Base-by-base conservation (phyloP, 768 basidiomycete species). In the Leccinum subtestaceum region DNA sequence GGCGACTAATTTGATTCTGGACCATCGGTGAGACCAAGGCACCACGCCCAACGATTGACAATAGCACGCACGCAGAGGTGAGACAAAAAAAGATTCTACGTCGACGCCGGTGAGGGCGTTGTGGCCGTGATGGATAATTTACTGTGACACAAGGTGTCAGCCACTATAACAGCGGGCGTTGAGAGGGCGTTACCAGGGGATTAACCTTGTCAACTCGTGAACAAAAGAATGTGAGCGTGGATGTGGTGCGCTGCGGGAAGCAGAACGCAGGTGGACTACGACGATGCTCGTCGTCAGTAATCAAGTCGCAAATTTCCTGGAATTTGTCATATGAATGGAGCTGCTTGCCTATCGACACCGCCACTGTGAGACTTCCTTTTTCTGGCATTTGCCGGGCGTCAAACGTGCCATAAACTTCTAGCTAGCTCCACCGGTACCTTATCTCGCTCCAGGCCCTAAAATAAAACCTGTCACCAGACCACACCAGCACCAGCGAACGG, bases 311-410 rank as follows among this genome's bases (percentile, higher is more conserved):
- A 67, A 64, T 67, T 64, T 64, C 32, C 43, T 3, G 17, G 34
- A 25, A 67, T 67, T 67, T 69, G 67, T 69, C 62, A 63, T 68
- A 61, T 34, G 47, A 58, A 48, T 66, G 60, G 67, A 47, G 62
- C 57, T 7, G 25, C 29, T 51, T 31, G 11, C 38, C 32, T 67
- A 67, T 67, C 58, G 3, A 25, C 66, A 67, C 56, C 51, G 66
- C 66, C 67, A 69, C 61, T 19, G 2, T 9, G 60, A 59, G 60
- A 68, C 58, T 56, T 62, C 36, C 65, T 66, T 65, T 65, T 65
- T 31, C 27, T 1, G 54, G 53, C 3, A 10, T 17, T 25, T 19
- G 43, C 17, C 53, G 15, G 55, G 6, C n/a, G 36, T 63, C 57
- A 47, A 45, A 52, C 51, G 17, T 31, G 17, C 32, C 23, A 32